Percentiles rank a stretch among this genome's conserved stretches.
phyloP scores from a whole-genome alignment of 495 filamentous ascomycete genomes.

The Penicillium taxi region DNA sequence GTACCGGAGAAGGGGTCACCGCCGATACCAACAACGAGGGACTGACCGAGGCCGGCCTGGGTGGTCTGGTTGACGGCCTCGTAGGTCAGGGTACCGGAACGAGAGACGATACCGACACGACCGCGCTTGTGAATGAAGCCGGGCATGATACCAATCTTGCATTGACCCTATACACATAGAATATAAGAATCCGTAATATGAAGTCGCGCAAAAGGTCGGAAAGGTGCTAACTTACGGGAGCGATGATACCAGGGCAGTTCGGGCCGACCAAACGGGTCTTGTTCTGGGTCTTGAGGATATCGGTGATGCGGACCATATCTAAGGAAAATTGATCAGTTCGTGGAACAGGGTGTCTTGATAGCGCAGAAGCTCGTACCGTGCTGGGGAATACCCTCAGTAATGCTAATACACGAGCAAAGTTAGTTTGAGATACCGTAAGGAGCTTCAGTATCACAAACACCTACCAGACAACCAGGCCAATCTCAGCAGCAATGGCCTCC shows the following conservation, averaged over 20 bases:
- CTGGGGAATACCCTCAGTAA: conserved; percentile 97
- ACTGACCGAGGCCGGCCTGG: conserved; percentile 91
- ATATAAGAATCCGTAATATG: conserved; percentile 6
- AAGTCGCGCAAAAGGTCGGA: neutral
- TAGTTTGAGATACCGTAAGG: conserved; percentile 10
- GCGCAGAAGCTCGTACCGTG: conserved; percentile 55
- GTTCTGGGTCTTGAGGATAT: conserved; percentile 93
- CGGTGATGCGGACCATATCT: conserved; percentile 99
- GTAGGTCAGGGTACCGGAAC: conserved; percentile 97
- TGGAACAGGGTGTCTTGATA: conserved; percentile 1
- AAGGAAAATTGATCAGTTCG: conserved; percentile 20
- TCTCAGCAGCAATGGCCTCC: conserved; percentile 87
- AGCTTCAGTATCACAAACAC: conserved; percentile 16
- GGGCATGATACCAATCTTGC: conserved; percentile 99
- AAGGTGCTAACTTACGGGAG: conserved; percentile 47
- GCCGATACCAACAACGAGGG: conserved; percentile 95
- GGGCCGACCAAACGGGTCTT: conserved; percentile 95
- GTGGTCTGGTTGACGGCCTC: conserved; percentile 99
- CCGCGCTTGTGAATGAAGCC: conserved; percentile 99
- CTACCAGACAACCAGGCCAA: conserved; percentile 84
- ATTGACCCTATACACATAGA: conserved; percentile 63
- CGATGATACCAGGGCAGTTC: conserved; percentile 98
- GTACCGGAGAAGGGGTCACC: conserved; percentile 98
- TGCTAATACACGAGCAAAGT: conserved; percentile 39
- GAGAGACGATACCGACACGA: conserved; percentile 95